Conservation (phyloP, 257 asterid genomes). For the Nicotiana noctiflora region DNA sequence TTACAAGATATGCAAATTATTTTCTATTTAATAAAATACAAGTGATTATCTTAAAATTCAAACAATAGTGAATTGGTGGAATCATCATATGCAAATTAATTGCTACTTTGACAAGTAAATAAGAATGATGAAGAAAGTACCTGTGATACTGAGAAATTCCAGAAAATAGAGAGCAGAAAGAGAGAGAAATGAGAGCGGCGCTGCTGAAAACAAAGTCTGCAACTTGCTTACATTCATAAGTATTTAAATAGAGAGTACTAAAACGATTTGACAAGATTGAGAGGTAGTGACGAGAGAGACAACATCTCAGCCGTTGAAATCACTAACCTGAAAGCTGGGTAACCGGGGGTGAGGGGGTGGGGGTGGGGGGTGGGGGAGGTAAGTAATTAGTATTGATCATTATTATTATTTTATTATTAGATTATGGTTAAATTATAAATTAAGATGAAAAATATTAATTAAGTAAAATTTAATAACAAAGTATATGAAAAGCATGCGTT, state of each 20-base stretch:
- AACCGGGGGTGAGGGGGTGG: neutral
- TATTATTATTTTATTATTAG: too few relatives aligned
- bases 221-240: neutral
- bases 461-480: too few relatives aligned
- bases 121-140: neutral
- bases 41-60: too few relatives aligned
- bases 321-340: neutral
- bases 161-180: neutral
- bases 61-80: too few relatives aligned
- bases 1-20: too few relatives aligned
- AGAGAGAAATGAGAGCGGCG: neutral
- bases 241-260: neutral
- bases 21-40: too few relatives aligned
- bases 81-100: too few relatives aligned
- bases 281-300: neutral
- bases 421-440: too few relatives aligned
- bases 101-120: too few relatives aligned
- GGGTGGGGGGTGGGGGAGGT: accelerated
- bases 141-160: neutral
- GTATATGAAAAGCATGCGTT: too few relatives aligned
- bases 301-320: conserved; percentile 11
- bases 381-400: too few relatives aligned
- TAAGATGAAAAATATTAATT: too few relatives aligned
- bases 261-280: neutral
- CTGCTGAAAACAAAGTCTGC: neutral